A percentile compares a stretch with the other conserved stretches of the same genome.
phyloP scores from a whole-genome alignment of 805 yeast genomes.

The Candida stauntonica region DNA sequence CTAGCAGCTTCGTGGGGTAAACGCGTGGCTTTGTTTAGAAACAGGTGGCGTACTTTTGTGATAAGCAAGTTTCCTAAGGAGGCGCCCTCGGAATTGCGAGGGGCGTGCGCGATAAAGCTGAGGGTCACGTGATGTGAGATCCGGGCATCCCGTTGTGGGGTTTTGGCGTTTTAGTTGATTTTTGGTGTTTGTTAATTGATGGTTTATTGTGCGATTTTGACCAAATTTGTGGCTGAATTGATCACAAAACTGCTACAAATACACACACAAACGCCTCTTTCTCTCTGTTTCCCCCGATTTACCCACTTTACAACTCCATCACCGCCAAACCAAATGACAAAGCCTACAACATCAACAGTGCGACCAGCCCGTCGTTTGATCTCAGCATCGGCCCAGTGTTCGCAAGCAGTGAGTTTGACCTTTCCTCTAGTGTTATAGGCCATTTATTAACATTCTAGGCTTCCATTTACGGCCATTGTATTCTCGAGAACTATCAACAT shows the following conservation, averaged over 20 bases:
- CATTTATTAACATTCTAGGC: slow-evolving; percentile 5
- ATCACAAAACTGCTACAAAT: no score
- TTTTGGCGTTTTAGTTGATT: not conserved
- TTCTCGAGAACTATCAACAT: slow-evolving; percentile 13
- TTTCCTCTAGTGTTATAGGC: no score
- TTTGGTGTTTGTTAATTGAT: not conserved
- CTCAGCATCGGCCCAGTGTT: slow-evolving; percentile 10
- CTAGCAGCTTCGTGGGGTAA: not conserved
- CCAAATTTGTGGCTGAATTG: no score
- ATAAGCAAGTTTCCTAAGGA: slow-evolving; percentile 2
- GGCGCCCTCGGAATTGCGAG: not conserved
- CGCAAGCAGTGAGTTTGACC: slow-evolving; percentile 6
- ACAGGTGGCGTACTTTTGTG: slow-evolving; percentile 8
- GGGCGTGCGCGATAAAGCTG: no score
- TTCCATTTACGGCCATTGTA: slow-evolving; percentile 14
- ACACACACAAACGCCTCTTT: no score
- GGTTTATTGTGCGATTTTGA: no score
- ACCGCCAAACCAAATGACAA: no score
- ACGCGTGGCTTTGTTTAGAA: not conserved
- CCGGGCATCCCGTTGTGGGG: no score
- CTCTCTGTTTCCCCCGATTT: no score
- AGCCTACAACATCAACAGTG: not conserved
- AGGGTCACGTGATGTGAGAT: no score
- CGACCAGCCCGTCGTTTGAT: slow-evolving; percentile 12
- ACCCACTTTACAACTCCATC: no score